phyloP scores from a whole-genome alignment of 2,329 filamentous ascomycete genomes.

The Nannizzia gypsea region DNA sequence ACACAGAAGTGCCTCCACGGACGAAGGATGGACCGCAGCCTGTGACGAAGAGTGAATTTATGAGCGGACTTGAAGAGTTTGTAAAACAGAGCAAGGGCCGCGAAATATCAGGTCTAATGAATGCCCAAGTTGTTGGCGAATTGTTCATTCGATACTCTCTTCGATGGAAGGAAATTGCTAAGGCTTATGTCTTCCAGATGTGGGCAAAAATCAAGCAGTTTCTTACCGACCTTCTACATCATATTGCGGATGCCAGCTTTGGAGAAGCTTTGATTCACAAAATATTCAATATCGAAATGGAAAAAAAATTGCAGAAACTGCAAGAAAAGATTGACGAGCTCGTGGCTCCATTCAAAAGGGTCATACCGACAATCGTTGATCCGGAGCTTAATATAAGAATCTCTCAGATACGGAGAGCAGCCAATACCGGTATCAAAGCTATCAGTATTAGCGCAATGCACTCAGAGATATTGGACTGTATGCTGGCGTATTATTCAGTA shows the following conservation, averaged over 20 bases:
- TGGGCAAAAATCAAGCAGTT: conserved; percentile 16
- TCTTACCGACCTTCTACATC: conserved; percentile 15
- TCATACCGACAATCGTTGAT: conserved; percentile 15
- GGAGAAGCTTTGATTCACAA: conserved; percentile 16
- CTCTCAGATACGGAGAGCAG: conserved; percentile 8
- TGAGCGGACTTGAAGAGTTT: conserved; percentile 10
- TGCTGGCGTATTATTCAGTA: conserved; percentile 18
- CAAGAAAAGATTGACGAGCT: conserved; percentile 17
- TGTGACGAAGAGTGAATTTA: conserved; percentile 12
- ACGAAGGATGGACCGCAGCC: conserved; percentile 13
- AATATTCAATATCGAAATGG: conserved; percentile 15
- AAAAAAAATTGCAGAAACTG: conserved; percentile 14
- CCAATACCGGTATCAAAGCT: conserved; percentile 1
- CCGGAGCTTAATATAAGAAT: conserved; percentile 10
- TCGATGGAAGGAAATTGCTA: conserved; percentile 25
- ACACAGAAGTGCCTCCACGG: conserved; percentile 6
- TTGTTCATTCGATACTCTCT: conserved; percentile 31
- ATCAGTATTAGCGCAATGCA: conserved; percentile 9
- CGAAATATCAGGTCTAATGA: conserved; percentile 31
- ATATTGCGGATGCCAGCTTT: conserved; percentile 12
- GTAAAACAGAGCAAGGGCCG: conserved; percentile 14
- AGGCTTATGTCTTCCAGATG: conserved; percentile 13
- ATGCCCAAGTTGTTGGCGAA: conserved; percentile 30
- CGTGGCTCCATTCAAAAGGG: conserved; percentile 14
- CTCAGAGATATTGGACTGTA: conserved; percentile 17